Conservation (phyloP, 805 yeast species). For the Wickerhamomyces silvicola region DNA sequence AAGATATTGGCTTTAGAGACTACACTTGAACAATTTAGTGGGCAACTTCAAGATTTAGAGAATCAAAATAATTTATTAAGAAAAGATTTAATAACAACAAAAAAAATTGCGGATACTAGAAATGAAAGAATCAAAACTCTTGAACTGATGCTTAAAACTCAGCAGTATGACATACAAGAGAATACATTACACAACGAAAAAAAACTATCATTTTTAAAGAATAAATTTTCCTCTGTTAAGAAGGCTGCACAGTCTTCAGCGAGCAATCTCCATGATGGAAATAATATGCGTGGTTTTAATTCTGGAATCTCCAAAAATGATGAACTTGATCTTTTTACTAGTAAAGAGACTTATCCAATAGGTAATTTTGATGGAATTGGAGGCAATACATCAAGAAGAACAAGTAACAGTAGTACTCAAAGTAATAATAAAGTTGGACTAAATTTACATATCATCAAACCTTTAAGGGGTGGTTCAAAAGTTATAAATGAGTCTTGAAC, state of each 20-base stretch:
- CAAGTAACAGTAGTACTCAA: conserved; percentile 3
- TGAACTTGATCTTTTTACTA: conserved; percentile 2
- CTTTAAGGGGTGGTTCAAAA: conserved; percentile 39
- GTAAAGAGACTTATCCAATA: conserved; percentile 1
- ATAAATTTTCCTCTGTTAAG: conserved; percentile 21
- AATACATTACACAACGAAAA: conserved; percentile 42
- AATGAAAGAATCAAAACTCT: conserved; percentile 50
- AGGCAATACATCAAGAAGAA: conserved; percentile 3
- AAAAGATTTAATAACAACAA: conserved; percentile 48
- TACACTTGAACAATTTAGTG: conserved; percentile 49
- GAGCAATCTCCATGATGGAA: conserved; percentile 5
- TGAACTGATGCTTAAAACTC: conserved; percentile 42
- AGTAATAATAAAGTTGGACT: conserved; percentile 34
- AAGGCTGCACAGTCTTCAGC: conserved; percentile 4
- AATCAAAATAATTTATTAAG: conserved; percentile 51
- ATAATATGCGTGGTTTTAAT: conserved; percentile 1
- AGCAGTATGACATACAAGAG: conserved; percentile 38
- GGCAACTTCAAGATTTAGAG: conserved; percentile 56
- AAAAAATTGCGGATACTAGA: conserved; percentile 51
- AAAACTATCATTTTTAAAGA: conserved; percentile 27
- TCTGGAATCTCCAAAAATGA: conserved; percentile 5
- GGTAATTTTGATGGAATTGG: background rate
- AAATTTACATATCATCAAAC: conserved; percentile 55
- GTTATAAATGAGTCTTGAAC: conserved; percentile 3
- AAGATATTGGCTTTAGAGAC: conserved; percentile 49